Base-by-base conservation (phyloP, 164 flowering plant species). In the Hamamelis virginiana region DNA sequence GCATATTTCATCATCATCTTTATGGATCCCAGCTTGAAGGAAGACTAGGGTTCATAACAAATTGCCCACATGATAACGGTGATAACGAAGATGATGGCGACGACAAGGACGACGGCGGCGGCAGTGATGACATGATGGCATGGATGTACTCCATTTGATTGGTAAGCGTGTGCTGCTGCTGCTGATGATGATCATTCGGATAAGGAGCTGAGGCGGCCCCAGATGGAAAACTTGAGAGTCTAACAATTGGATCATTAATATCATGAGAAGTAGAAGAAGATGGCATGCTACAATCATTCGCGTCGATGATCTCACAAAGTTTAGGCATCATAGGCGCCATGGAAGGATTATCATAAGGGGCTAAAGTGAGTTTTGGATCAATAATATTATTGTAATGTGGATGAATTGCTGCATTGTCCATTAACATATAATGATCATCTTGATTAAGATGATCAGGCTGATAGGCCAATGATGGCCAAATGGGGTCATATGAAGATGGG, bases 41-140 rank as follows among this genome's bases (percentile, higher is more conserved):
- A 38, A 74, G 45, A 69, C 21, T 77, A 65, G 85, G 80, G 84
- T 76, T 81, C 63, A 74, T 50, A 26, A 67, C 65, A 74, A 74
- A 57, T 63, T 69, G 75, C 59, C 77, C 21, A 68, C 66, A 46
- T 53, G 75, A 15, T n/a, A 38, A 62, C 23, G 62, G 44, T 67
- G 71, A 66, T 28, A 78, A 59, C 21, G 70, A 59, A 18, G 77
- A 62, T 26, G 79, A 55, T 16, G 69, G 44, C 33, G 85, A 63
- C 25, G 80, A 62, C n/a, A 73, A 69, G 22, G 78, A 71, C 13
- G 77, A 71, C 8, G 84, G 72, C 16, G 76, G 64, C 27, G 74
- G 71, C 8, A 67, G 27, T 16, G 80, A 72, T 50, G 77, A 64
- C 71, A 83, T 72, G 61, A 76, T 57, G 41, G 76, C 67, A 50